These are phyloP conservation scores for Paratinospora sagittata DNA, from an alignment of 164 flowering plant genomes.

Conservation along the genomic window DNA sequence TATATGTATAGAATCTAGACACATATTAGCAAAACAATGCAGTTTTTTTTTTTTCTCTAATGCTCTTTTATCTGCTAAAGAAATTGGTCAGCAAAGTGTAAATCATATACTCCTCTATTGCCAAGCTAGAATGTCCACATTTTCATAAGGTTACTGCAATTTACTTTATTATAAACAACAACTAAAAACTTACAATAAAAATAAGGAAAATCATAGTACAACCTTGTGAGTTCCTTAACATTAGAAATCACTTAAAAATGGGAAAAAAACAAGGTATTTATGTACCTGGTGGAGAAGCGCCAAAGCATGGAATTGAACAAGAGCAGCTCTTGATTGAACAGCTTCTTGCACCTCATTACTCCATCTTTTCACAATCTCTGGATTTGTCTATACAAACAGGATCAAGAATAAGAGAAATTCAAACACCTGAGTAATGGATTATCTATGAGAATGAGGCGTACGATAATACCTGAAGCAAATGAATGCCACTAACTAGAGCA, in stretches of 20 bases:
- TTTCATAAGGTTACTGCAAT: background rate
- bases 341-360: slow-evolving; percentile 98
- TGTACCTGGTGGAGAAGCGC: slow-evolving; percentile 89
- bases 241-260: background rate
- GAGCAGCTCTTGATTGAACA: slow-evolving; percentile 95
- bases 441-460: background rate
- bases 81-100: background rate
- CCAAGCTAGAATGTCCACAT: background rate
- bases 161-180: background rate
- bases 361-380: slow-evolving; percentile 98
- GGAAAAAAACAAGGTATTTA: background rate
- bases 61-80: background rate
- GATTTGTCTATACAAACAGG: slow-evolving; percentile 52
- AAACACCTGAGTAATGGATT: background rate
- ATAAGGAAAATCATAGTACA: background rate
- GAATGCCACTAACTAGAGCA: slow-evolving; percentile 94
- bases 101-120: background rate
- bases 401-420: background rate
- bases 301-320: slow-evolving; percentile 92
- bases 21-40: no score
- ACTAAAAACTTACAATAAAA: background rate
- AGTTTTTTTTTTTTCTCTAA: background rate
- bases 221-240: background rate
- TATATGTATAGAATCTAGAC: no score
- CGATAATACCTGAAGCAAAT: slow-evolving; percentile 76